Conservation (phyloP, 2,329 filamentous ascomycete genomes). For the Penicillium sp. region DNA sequence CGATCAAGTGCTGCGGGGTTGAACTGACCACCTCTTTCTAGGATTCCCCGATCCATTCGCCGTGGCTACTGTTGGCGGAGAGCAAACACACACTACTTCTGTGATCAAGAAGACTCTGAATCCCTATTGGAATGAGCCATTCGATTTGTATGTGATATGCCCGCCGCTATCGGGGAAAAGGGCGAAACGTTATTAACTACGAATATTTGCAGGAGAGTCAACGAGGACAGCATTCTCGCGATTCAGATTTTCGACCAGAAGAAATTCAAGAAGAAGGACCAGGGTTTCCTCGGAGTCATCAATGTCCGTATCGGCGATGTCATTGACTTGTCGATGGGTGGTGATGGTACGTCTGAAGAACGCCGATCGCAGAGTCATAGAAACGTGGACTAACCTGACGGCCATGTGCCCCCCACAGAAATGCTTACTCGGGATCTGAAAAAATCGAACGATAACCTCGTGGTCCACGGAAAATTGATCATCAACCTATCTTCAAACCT, state of each 20-base stretch:
- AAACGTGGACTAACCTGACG: conserved; percentile 12
- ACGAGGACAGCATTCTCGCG: conserved; percentile 90
- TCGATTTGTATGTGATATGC: conserved; percentile 70
- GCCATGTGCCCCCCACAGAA: conserved; percentile 45
- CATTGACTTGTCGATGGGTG: conserved; percentile 78
- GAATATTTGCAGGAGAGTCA: conserved; percentile 58
- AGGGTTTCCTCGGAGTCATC: conserved; percentile 94
- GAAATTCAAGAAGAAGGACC: conserved; percentile 99
- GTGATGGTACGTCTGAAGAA: conserved; percentile 62
- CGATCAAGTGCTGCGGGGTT: conserved; percentile 5
- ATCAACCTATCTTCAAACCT: conserved; percentile 93
- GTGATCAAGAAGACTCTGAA: conserved; percentile 97
- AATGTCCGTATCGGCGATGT: conserved; percentile 93
- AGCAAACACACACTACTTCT: conserved; percentile 95
- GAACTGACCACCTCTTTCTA: conserved; percentile 34
- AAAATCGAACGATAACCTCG: conserved; percentile 94
- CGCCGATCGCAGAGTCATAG: conserved; percentile 1
- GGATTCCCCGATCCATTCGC: conserved; percentile 97
- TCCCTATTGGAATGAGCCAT: conserved; percentile 99
- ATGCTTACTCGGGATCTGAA: conserved; percentile 97
- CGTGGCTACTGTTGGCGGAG: conserved; percentile 90
- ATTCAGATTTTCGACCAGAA: conserved; percentile 99
- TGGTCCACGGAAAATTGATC: conserved; percentile 95
- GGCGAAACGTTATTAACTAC: conserved; percentile 10
- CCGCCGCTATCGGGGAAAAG: neutral